These are phyloP conservation scores for Kondoa subrosea DNA, from an alignment of 768 basidiomycete species.

Conservation along the genomic window DNA sequence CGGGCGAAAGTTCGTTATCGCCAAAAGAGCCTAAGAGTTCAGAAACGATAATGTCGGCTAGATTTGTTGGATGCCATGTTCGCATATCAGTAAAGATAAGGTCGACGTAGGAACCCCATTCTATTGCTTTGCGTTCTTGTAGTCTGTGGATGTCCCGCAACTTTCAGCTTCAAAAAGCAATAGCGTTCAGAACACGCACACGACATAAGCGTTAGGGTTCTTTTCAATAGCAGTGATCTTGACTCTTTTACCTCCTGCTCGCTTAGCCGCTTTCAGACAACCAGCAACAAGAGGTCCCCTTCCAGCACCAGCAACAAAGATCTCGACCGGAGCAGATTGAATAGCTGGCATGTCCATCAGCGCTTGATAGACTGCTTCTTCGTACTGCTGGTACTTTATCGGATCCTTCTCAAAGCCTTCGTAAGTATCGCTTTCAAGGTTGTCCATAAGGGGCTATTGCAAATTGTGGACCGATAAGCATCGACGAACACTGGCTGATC, in stretches of 20 bases:
- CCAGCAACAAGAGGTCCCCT: slow-evolving; percentile 81
- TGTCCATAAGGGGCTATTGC: slow-evolving; percentile 88
- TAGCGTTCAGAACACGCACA: slow-evolving; percentile 42
- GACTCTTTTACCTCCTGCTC: slow-evolving; percentile 44
- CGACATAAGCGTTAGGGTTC: slow-evolving; percentile 87
- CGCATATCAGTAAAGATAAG: slow-evolving; percentile 95
- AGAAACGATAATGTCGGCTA: slow-evolving; percentile 81
- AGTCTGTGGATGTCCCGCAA: slow-evolving; percentile 41
- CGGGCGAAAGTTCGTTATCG: slow-evolving; percentile 94
- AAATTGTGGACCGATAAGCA: slow-evolving; percentile 12
- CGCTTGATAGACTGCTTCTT: slow-evolving; percentile 75
- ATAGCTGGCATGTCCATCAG: slow-evolving; percentile 51
- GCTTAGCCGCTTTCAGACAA: slow-evolving; percentile 55
- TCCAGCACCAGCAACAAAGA: slow-evolving; percentile 88
- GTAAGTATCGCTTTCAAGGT: slow-evolving; percentile 84
- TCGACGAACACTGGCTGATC: slow-evolving; percentile 21
- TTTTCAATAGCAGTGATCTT: slow-evolving; percentile 71
- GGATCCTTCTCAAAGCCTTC: slow-evolving; percentile 97
- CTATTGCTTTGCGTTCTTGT: slow-evolving; percentile 58
- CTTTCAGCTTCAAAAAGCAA: not conserved
- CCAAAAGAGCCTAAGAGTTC: slow-evolving; percentile 94
- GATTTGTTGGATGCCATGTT: slow-evolving; percentile 52
- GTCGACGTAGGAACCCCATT: slow-evolving; percentile 67
- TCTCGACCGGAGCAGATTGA: slow-evolving; percentile 45
- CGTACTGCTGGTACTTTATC: slow-evolving; percentile 86